Evolutionary conservation across 257 asterid species (phyloP), one percentile per base, ranked within the genome.

Genomic region (Scutellaria minor): DNA sequence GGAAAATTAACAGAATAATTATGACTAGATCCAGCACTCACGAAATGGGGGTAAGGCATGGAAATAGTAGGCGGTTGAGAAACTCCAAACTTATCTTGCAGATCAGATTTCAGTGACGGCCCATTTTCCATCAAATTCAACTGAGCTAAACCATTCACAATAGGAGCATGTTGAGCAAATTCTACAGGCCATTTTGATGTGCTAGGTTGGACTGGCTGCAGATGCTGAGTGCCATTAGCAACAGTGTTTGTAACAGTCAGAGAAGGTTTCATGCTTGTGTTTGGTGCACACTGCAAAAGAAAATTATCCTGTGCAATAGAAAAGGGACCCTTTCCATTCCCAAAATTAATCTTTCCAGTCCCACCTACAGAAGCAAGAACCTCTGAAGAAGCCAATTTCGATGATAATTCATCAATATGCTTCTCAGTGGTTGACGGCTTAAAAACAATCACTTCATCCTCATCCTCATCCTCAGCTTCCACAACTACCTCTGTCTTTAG

Each of bases 361-460:
- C 73, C 83, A 63, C 69, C 67, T 46, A 55, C 82, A 75, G 85
- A 47, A 71, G 75, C 70, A 68, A 71, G 79, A 73, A 63, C 42
- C 55, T 73, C 83, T 1, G 81, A 64, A 47, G 83, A 67, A 22
- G 74, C 50, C 76, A 66, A 62, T 35, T 80, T 80, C 58, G 84
- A 73, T 48, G 82, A 70, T 42, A 80, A 70, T 6, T 80, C 88
- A 57, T 87, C 90, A 14, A 77, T 58, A 53, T 72, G 83, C 84
- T 85, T 95, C 76, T 92, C 97, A 53, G 75, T 63, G n/a, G 77
- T 57, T 10, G 85, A 74, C 6, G 99, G 99, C 87, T 87, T 90
- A 76, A 95, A 95, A 50, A 95, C 84, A 65, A 95, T 95, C 77
- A 90, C 98, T 82, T 90, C 96, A 15, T 90, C 97, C n/a, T 87